Percentiles rank a stretch among this genome's conserved stretches.
Evolutionary conservation across 2,329 filamentous ascomycete genomes (phyloP).

Genomic region (Neurospora sp.): DNA sequence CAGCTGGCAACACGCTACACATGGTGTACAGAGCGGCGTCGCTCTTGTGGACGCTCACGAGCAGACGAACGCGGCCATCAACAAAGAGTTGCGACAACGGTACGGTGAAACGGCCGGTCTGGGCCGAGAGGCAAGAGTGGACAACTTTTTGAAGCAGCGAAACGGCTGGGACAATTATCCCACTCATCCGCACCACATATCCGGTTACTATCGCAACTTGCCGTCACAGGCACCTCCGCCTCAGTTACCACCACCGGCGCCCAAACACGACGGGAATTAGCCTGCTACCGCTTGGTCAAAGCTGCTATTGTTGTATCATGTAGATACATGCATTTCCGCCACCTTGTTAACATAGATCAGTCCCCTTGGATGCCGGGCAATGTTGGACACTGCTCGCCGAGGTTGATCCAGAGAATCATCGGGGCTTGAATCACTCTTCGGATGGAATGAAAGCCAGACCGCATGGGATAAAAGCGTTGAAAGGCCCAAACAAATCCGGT

Average conservation of each 20-base stretch:
- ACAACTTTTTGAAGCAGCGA: slow-evolving; percentile 66
- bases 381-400: neutral
- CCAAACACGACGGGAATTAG: neutral
- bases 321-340: neutral
- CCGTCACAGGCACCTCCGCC: neutral
- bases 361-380: neutral
- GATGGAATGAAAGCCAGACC: slow-evolving; percentile 23
- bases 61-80: slow-evolving; percentile 57
- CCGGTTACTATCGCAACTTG: neutral
- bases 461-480: slow-evolving; percentile 21
- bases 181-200: neutral
- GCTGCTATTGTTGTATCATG: neutral
- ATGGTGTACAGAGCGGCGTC: slow-evolving; percentile 53
- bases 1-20: slow-evolving; percentile 60
- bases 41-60: slow-evolving; percentile 58
- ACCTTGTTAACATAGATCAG: neutral
- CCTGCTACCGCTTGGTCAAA: neutral
- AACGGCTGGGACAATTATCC: slow-evolving; percentile 34
- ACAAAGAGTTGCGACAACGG: slow-evolving; percentile 45
- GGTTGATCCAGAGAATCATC: neutral
- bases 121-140: slow-evolving; percentile 57
- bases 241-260: neutral
- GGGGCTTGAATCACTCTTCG: slow-evolving; percentile 12
- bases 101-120: slow-evolving; percentile 42
- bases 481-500: slow-evolving; percentile 31